These are phyloP conservation scores for Paraphaeosphaeria minitans DNA, from an alignment of 2,329 filamentous ascomycete species.

Conservation along the genomic window DNA sequence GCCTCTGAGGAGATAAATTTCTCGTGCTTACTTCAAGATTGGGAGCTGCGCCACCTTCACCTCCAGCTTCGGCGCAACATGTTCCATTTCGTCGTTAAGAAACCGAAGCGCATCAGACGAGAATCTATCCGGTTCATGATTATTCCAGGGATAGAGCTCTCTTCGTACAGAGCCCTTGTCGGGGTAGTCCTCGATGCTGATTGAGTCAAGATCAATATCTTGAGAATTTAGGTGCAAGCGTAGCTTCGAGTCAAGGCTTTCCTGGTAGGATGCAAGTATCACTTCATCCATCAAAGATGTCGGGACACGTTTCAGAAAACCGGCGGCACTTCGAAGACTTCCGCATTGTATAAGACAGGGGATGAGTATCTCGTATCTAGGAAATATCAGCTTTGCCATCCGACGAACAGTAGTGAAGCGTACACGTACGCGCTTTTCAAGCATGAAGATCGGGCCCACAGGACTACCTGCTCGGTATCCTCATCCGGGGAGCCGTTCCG, in stretches of 20 bases:
- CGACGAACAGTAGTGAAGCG: not conserved
- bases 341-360: constrained; percentile 65
- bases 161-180: constrained; percentile 72
- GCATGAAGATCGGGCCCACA: constrained; percentile 30
- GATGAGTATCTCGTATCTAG: constrained; percentile 44
- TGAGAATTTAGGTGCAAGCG: constrained; percentile 29
- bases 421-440: constrained; percentile 39
- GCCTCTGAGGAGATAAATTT: not conserved
- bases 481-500: not conserved
- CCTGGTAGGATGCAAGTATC: constrained; percentile 60
- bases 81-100: constrained; percentile 71
- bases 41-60: constrained; percentile 79
- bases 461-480: constrained; percentile 20
- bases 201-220: constrained; percentile 40
- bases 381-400: constrained; percentile 13
- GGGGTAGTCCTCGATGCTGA: constrained; percentile 64
- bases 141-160: constrained; percentile 68
- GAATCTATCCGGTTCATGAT: constrained; percentile 63
- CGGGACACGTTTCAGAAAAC: constrained; percentile 68
- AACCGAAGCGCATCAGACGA: constrained; percentile 62
- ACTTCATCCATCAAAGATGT: constrained; percentile 60
- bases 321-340: constrained; percentile 69
- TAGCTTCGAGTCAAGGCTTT: constrained; percentile 53
- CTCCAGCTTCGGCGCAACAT: constrained; percentile 79
- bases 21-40: constrained; percentile 54